Percentiles rank a stretch among this genome's conserved stretches.
Evolutionary conservation across 2,329 filamentous ascomycete species (phyloP).

Genomic region (Apiospora kogelbergensis): DNA sequence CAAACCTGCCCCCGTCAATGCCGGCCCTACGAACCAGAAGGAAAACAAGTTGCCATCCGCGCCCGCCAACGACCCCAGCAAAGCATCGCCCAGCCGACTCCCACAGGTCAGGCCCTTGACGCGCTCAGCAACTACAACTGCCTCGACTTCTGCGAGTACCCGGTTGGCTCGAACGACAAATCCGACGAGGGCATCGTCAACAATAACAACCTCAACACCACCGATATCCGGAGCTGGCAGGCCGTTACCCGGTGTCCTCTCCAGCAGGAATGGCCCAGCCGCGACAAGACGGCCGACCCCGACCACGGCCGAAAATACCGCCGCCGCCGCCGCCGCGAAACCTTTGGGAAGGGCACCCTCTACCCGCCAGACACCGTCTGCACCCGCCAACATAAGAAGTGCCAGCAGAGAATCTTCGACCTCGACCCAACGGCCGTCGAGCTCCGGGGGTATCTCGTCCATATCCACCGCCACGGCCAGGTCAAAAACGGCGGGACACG

Average conservation of each 20-base stretch:
- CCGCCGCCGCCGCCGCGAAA: conserved; percentile 21
- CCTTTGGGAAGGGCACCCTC: conserved; percentile 27
- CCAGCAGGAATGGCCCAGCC: conserved; percentile 8
- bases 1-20: conserved; percentile 32
- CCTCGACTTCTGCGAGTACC: neutral
- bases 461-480: conserved; percentile 16
- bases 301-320: conserved; percentile 10
- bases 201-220: conserved; percentile 10
- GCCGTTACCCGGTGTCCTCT: neutral
- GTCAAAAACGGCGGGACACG: conserved; percentile 26
- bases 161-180: neutral
- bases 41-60: conserved; percentile 17
- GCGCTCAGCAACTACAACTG: conserved; percentile 30
- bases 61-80: conserved; percentile 28
- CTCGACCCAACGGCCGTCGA: conserved; percentile 22
- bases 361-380: conserved; percentile 21
- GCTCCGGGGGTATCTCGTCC: conserved; percentile 27
- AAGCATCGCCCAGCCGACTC: conserved; percentile 49
- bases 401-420: conserved; percentile 13
- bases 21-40: neutral
- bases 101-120: conserved; percentile 44
- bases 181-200: conserved; percentile 2
- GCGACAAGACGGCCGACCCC: conserved; percentile 13
- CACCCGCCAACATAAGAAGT: neutral
- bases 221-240: conserved; percentile 14